A percentile compares a stretch with the other conserved stretches of the same genome.
Conservation (phyloP, 192 early-diverging fungal genomes). For the Entomortierella beljakovae region DNA sequence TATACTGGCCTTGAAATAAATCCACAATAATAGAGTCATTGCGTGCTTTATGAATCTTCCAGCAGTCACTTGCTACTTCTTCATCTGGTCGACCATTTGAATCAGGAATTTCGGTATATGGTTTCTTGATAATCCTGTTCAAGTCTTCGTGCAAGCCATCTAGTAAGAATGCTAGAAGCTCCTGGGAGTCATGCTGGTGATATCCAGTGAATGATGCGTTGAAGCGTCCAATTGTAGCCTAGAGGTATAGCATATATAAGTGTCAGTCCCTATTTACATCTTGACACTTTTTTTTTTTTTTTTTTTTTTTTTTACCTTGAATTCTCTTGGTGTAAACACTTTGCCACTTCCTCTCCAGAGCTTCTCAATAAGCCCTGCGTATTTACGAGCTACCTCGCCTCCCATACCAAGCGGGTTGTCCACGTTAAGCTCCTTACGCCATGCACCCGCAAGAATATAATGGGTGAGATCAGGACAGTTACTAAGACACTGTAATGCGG, state of each 20-base stretch:
- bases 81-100: constrained; percentile 53
- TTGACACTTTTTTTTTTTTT: not conserved
- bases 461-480: constrained; percentile 74
- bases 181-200: constrained; percentile 97
- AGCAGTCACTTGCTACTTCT: constrained; percentile 59
- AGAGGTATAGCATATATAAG: not conserved
- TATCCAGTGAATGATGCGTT: constrained; percentile 82
- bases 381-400: constrained; percentile 76
- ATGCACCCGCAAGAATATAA: constrained; percentile 70
- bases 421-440: constrained; percentile 72
- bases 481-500: constrained; percentile 85
- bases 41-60: constrained; percentile 73
- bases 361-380: constrained; percentile 71
- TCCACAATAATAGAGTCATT: constrained; percentile 93
- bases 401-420: constrained; percentile 82
- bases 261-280: too few relatives aligned
- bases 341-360: constrained; percentile 68
- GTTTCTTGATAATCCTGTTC: constrained; percentile 73
- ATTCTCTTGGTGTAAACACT: constrained; percentile 77
- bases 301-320: constrained; percentile 67
- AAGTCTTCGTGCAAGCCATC: constrained; percentile 94
- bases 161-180: constrained; percentile 90
- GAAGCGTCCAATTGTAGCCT: constrained; percentile 72
- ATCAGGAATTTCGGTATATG: constrained; percentile 51
- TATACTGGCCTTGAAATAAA: constrained; percentile 90